These are phyloP conservation scores for Fimicolochytrium jonesii DNA, from an alignment of 192 early-diverging fungal species.

Conservation along the genomic window DNA sequence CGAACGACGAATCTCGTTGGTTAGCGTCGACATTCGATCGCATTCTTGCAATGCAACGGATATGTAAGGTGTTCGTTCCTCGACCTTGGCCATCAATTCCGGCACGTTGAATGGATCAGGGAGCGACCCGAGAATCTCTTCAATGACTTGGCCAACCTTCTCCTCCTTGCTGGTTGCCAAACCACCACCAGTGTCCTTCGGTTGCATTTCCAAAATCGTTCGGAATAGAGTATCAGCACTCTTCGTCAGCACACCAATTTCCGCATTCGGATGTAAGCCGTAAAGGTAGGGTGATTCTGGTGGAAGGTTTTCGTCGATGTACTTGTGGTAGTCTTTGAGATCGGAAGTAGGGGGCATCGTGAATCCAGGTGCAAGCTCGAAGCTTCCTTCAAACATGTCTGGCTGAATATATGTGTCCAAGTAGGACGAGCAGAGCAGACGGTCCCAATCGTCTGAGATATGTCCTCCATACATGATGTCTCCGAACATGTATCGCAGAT, in stretches of 20 bases:
- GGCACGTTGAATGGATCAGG: conserved; percentile 60
- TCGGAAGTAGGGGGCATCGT: conserved; percentile 52
- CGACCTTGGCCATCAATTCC: conserved; percentile 57
- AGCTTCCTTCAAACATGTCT: conserved; percentile 61
- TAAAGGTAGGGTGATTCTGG: conserved; percentile 60
- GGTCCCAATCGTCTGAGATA: conserved; percentile 66
- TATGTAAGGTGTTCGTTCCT: conserved; percentile 64
- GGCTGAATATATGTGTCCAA: conserved; percentile 55
- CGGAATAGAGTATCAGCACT: conserved; percentile 62
- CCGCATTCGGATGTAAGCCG: conserved; percentile 63
- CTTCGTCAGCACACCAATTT: conserved; percentile 63
- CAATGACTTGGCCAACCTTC: conserved; percentile 54
- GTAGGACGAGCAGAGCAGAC: conserved; percentile 57
- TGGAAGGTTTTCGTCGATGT: conserved; percentile 63
- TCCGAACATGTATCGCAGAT: conserved; percentile 63
- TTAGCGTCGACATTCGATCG: conserved; percentile 61
- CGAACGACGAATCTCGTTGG: conserved; percentile 53
- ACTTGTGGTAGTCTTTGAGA: conserved; percentile 62
- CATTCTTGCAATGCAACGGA: conserved; percentile 63
- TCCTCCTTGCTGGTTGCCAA: conserved; percentile 58
- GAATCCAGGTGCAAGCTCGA: conserved; percentile 63
- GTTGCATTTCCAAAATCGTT: conserved; percentile 66
- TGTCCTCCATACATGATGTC: conserved; percentile 71
- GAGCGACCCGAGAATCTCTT: conserved; percentile 54
- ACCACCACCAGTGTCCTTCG: conserved; percentile 54